Base-by-base conservation (phyloP, 305 asterid genomes). In the Solanum chacoense region DNA sequence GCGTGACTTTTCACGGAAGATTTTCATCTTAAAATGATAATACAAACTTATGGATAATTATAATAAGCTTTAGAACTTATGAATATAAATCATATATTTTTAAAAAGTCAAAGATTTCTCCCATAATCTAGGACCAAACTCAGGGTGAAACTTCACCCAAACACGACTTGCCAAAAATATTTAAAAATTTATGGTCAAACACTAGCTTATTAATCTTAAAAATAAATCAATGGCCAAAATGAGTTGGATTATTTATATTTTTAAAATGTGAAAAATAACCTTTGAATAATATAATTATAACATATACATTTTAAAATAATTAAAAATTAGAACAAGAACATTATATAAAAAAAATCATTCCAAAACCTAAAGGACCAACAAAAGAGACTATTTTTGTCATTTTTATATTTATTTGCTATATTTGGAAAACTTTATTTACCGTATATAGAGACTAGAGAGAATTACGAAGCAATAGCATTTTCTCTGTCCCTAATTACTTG, bases 401-500 rank as follows among this genome's bases (percentile, higher is more conserved):
- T 67, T 67, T 24, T 6, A 4, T 16, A 73, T 32, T 16, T 16
- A 7, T 73, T 8, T 16, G 1, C 38, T 73, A 73, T 73, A 67
- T 73, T 73, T 73, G 36, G 79, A 73, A 73, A 73, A 73, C 13
- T 14, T 73, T 73, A 73, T 31, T 73, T 31, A 16, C 5, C 35
- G 1, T 73, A 14, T 9, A 72, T 72, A 12, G 11, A 16, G 3
- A 72, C 37, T 73, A 31, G 80, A 31, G 24, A 32, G 4, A 31
- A 31, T 13, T 0, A 32, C n/a, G 16, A 75, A 32, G 42, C 81
- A 18, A 32, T 5, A 9, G 0, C 16, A 40, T 11, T 40, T 11
- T 2, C 16, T 40, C 5, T 11, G 0, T 40, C 16, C 0, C 50
- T 40, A 40, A 40, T 40, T 11, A 11, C 11, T 40, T 40, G 0